Conservation (phyloP, 139 green algal genomes). For the Closterium sp. region DNA sequence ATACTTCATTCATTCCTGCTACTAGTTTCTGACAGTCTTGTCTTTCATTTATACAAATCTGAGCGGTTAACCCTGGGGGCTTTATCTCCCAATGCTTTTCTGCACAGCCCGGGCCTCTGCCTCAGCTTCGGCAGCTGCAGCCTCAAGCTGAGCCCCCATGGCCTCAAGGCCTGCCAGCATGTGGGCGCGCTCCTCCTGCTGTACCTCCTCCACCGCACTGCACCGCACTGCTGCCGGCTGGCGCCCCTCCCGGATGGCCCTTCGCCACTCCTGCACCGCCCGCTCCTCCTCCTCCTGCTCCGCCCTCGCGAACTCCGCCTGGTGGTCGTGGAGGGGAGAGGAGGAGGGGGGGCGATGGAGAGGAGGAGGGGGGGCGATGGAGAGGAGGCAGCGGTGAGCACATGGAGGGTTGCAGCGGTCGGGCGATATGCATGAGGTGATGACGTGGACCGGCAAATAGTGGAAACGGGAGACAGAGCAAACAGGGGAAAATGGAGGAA, state of each 20-base stretch:
- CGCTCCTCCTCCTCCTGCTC: constrained; percentile 19
- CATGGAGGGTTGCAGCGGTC: background rate
- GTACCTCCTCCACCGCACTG: constrained; percentile 32
- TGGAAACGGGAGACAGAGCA: too few species aligned
- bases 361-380: background rate
- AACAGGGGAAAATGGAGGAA: too few species aligned
- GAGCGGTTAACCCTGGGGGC: too few species aligned
- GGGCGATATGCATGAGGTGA: background rate
- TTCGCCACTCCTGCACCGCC: background rate
- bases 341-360: background rate
- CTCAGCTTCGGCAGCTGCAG: background rate
- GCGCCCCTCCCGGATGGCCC: constrained; percentile 21
- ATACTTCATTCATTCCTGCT: too few species aligned
- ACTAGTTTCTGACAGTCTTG: too few species aligned
- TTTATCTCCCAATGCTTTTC: background rate
- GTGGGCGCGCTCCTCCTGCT: constrained; percentile 33
- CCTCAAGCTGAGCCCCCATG: background rate
- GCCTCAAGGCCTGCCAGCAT: constrained; percentile 7
- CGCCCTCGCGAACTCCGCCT: constrained; percentile 23
- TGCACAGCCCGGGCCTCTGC: background rate
- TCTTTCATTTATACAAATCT: too few species aligned
- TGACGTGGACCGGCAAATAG: too few species aligned
- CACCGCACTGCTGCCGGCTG: background rate
- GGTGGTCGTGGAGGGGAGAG: background rate
- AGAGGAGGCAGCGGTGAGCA: background rate